phyloP scores from a whole-genome alignment of 1,284 basidiomycete species.

The Chalciporus sp. region DNA sequence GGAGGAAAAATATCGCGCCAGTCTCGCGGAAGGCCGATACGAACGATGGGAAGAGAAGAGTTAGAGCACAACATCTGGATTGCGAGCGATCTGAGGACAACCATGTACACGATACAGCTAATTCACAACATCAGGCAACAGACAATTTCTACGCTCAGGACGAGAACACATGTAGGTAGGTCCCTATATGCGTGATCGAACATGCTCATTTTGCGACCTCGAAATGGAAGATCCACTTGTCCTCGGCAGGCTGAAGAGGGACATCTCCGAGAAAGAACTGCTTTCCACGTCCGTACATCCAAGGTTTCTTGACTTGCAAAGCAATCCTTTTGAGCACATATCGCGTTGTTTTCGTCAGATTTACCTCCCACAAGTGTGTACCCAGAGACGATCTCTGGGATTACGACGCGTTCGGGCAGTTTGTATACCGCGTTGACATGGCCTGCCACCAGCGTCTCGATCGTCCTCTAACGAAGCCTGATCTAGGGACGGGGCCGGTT shows the following conservation, averaged over 20 bases:
- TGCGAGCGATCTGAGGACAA: constrained; percentile 1
- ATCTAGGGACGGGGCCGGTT: neutral
- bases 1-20: constrained; percentile 63
- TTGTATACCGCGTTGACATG: constrained; percentile 17
- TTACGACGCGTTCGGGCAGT: constrained; percentile 21
- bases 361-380: constrained; percentile 28
- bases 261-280: constrained; percentile 24
- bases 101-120: constrained; percentile 1
- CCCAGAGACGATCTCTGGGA: constrained; percentile 14
- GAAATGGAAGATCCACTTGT: constrained; percentile 31
- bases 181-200: neutral
- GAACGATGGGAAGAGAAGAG: constrained; percentile 72
- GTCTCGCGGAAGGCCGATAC: constrained; percentile 54
- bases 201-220: constrained; percentile 7
- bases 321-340: constrained; percentile 4
- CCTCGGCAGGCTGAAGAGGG: constrained; percentile 22
- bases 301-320: constrained; percentile 25
- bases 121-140: neutral
- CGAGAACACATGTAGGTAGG: neutral
- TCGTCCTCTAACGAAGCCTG: constrained; percentile 13
- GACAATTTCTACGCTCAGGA: neutral
- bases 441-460: constrained; percentile 27
- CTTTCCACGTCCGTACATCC: constrained; percentile 32
- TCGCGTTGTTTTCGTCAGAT: neutral
- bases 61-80: constrained; percentile 29